Evolutionary conservation across 768 basidiomycete species (phyloP).

Genomic region (Boletus tomentosulus): DNA sequence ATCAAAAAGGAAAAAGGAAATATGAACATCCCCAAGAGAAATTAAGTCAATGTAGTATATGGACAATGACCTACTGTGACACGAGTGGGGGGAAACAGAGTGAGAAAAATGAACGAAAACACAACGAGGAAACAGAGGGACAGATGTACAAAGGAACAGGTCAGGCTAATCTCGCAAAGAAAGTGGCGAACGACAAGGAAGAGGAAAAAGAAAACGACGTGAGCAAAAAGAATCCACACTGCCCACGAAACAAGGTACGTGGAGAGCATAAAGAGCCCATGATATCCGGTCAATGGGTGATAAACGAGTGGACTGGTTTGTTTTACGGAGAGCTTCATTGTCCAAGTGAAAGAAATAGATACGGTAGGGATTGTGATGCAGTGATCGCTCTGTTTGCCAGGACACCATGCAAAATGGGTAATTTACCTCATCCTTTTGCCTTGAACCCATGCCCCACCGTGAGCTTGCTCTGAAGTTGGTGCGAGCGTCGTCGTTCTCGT

Average conservation of each 20-base stretch:
- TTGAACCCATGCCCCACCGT: constrained; percentile 12
- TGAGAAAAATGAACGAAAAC: background rate
- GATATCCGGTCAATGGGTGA: constrained; percentile 8
- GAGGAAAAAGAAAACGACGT: background rate
- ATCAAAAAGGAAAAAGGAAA: background rate
- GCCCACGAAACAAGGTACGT: background rate
- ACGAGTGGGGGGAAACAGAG: background rate
- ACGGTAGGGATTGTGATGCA: constrained; percentile 26
- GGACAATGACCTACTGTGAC: constrained; percentile 22
- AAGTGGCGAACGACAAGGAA: background rate
- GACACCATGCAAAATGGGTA: constrained; percentile 21
- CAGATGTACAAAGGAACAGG: background rate
- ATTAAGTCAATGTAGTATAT: constrained; percentile 24
- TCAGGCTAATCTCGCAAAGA: background rate
- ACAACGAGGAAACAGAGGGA: background rate
- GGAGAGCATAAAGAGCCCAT: background rate
- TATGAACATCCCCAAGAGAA: constrained; percentile 5
- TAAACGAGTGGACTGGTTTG: constrained; percentile 15
- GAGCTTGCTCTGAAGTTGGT: constrained; percentile 13
- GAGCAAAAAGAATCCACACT: background rate
- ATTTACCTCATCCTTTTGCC: constrained; percentile 14
- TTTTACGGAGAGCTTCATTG: constrained; percentile 17
- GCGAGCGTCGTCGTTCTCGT: constrained; percentile 16
- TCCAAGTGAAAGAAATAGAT: constrained; percentile 32
- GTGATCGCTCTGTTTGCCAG: constrained; percentile 19